Evolutionary conservation across 1,139 yeast genomes (phyloP).

Genomic region (Yamadazyma dushanensis): DNA sequence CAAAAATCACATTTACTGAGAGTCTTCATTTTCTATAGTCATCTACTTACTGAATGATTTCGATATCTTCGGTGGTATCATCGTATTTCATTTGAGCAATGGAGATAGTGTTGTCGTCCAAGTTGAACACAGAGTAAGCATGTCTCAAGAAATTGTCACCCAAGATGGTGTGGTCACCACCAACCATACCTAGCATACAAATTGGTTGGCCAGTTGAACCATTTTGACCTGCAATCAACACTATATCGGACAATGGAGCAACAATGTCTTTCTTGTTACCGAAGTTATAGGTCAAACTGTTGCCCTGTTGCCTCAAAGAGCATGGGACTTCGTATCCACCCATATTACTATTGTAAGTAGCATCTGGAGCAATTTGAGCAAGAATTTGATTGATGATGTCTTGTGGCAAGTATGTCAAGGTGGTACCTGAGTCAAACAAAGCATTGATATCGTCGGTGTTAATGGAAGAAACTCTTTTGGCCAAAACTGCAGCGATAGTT

Average conservation of each 20-base stretch:
- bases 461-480: conserved; percentile 13
- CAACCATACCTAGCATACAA: conserved; percentile 35
- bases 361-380: conserved; percentile 19
- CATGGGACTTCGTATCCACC: conserved; percentile 30
- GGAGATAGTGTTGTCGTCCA: conserved; percentile 37
- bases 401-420: conserved; percentile 29
- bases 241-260: conserved; percentile 37
- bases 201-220: conserved; percentile 11
- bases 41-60: conserved; percentile 14
- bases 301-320: conserved; percentile 24
- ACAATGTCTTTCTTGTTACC: conserved; percentile 22
- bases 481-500: conserved; percentile 16
- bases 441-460: conserved; percentile 18
- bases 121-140: conserved; percentile 37
- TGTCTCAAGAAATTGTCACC: conserved; percentile 64
- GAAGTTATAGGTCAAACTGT: conserved; percentile 28
- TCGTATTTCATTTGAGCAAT: conserved; percentile 38
- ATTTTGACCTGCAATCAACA: conserved; percentile 16
- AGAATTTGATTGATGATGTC: conserved; percentile 17
- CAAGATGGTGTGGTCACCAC: conserved; percentile 30
- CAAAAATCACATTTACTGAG: too few species aligned
- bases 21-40: background rate
- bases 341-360: conserved; percentile 17
- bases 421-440: conserved; percentile 43
- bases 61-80: conserved; percentile 24